phyloP scores from a whole-genome alignment of 1,139 yeast genomes.

The Spathaspora jeffriesii region DNA sequence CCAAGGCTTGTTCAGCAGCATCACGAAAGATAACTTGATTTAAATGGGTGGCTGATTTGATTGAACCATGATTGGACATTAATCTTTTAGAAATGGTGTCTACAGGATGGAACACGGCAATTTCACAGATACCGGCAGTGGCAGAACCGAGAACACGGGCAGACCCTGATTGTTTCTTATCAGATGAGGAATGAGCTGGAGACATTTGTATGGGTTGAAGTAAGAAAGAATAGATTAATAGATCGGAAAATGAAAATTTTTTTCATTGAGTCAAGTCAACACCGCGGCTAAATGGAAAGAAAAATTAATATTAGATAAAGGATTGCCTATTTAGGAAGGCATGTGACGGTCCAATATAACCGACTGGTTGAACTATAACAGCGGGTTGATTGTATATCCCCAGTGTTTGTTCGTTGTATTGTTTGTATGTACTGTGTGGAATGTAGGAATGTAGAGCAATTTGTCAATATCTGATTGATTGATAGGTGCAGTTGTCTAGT shows the following conservation, averaged over 20 bases:
- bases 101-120: conserved; percentile 97
- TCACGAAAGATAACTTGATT: conserved; percentile 87
- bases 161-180: conserved; percentile 83
- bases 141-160: conserved; percentile 98
- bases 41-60: conserved; percentile 63
- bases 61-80: conserved; percentile 89
- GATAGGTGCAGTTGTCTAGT: no score
- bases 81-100: conserved; percentile 97
- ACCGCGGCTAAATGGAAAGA: conserved; percentile 4
- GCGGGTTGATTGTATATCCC: no score
- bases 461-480: no score
- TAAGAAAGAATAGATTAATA: neutral
- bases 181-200: conserved; percentile 43
- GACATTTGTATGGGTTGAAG: conserved; percentile 35
- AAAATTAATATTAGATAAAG: neutral
- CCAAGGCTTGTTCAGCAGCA: conserved; percentile 70
- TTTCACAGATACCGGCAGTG: conserved; percentile 95
- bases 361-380: no score
- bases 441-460: no score
- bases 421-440: no score
- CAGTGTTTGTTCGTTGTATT: neutral
- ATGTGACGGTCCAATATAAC: no score
- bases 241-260: conserved; percentile 2
- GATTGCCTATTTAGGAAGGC: conserved; percentile 5
- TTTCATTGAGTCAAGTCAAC: conserved; percentile 3